A percentile compares a stretch with the other conserved stretches of the same genome.
Evolutionary conservation across 2,329 filamentous ascomycete species (phyloP).

Genomic region (Aspergillus pseudoglaucus): DNA sequence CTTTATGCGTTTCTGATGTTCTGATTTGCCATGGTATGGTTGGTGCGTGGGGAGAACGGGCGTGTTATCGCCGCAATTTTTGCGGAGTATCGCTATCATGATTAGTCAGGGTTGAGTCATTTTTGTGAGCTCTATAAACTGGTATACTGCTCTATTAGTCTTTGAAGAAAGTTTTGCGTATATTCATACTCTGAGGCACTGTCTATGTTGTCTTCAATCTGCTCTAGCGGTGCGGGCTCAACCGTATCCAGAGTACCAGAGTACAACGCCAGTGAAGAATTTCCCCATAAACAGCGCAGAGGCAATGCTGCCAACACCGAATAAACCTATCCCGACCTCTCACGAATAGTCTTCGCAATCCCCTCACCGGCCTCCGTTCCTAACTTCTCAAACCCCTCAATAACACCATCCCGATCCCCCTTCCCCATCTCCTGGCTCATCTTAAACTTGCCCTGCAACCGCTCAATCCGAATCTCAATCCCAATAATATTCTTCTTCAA

Average conservation of each 20-base stretch:
- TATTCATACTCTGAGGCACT: not conserved
- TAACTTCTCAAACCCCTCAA: conserved; percentile 49
- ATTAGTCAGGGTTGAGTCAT: too few species aligned
- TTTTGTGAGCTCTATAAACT: too few species aligned
- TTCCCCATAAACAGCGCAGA: too few species aligned
- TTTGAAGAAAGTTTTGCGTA: too few species aligned
- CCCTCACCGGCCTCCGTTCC: conserved; percentile 31
- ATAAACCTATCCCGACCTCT: conserved; percentile 16
- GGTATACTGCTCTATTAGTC: too few species aligned
- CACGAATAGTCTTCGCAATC: conserved; percentile 30
- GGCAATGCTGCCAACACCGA: not conserved
- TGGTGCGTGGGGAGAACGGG: not conserved
- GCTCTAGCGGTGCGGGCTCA: too few species aligned
- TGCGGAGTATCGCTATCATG: too few species aligned
- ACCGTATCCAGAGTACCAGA: too few species aligned
- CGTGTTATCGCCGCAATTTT: not conserved
- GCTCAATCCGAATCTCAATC: conserved; percentile 52
- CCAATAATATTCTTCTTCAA: conserved; percentile 56
- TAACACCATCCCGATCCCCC: conserved; percentile 52
- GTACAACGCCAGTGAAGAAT: too few species aligned
- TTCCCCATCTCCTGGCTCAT: conserved; percentile 56
- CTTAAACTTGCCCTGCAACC: conserved; percentile 58
- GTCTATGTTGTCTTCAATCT: not conserved
- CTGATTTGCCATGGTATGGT: not conserved
- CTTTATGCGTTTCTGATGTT: not conserved